Evolutionary conservation across 345 rosid genomes (phyloP).

Genomic region (Lepidium didymum): DNA sequence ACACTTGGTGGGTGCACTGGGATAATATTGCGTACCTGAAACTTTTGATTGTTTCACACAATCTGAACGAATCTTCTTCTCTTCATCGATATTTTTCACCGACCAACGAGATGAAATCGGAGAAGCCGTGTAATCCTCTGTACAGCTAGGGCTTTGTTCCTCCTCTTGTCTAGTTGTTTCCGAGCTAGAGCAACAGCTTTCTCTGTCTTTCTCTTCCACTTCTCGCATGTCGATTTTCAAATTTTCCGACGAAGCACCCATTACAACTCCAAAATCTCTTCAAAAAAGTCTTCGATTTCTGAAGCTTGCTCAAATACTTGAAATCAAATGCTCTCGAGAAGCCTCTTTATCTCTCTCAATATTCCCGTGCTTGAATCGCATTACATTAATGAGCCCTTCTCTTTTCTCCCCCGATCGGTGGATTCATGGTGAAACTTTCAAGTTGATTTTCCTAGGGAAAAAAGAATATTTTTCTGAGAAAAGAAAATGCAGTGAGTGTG

Average conservation of each 20-base stretch:
- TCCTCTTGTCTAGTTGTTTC: slow-evolving; percentile 54
- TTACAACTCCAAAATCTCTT: slow-evolving; percentile 35
- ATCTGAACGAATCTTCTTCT: slow-evolving; percentile 38
- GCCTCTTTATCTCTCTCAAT: slow-evolving; percentile 1
- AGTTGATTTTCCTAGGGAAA: background rate
- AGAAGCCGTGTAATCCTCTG: slow-evolving; percentile 59
- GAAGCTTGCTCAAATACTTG: slow-evolving; percentile 39
- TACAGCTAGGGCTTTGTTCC: slow-evolving; percentile 47
- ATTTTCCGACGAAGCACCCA: slow-evolving; percentile 29
- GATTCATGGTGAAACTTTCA: background rate
- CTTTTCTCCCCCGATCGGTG: background rate
- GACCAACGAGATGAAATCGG: slow-evolving; percentile 46
- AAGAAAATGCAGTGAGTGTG: slow-evolving; percentile 20
- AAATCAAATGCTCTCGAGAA: slow-evolving; percentile 19
- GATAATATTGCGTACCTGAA: slow-evolving; percentile 41
- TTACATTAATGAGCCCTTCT: slow-evolving; percentile 12
- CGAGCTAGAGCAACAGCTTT: slow-evolving; percentile 66
- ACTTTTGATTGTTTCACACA: slow-evolving; percentile 30
- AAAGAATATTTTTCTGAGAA: background rate
- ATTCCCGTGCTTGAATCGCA: slow-evolving; percentile 15
- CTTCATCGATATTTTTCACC: slow-evolving; percentile 29
- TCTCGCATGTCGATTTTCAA: slow-evolving; percentile 33
- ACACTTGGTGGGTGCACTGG: slow-evolving; percentile 9
- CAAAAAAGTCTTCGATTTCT: slow-evolving; percentile 38
- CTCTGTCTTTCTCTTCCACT: slow-evolving; percentile 42